Percentiles rank a stretch among this genome's conserved stretches.
phyloP scores from a whole-genome alignment of 305 asterid species.

The Fraxinus velutina region DNA sequence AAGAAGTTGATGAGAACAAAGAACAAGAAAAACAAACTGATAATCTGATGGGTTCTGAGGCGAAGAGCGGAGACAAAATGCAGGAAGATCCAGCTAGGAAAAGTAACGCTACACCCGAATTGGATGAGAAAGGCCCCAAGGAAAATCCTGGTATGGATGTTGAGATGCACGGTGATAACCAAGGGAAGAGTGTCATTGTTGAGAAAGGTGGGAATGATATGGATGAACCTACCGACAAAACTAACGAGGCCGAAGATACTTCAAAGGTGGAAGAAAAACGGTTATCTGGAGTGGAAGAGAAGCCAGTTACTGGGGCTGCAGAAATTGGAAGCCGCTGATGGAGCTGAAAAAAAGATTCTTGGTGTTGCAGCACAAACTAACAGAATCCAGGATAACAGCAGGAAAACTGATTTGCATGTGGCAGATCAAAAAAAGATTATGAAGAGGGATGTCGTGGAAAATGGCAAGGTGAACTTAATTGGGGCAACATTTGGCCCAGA shows the following conservation, averaged over 20 bases:
- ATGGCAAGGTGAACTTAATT: slow-evolving; percentile 41
- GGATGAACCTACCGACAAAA: slow-evolving; percentile 16
- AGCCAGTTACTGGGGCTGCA: slow-evolving; percentile 16
- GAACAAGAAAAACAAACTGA: slow-evolving; percentile 26
- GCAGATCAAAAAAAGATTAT: slow-evolving; percentile 38
- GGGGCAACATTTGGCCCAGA: slow-evolving; percentile 32
- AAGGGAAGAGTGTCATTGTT: slow-evolving; percentile 11
- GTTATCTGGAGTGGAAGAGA: slow-evolving; percentile 22
- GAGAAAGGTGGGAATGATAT: slow-evolving; percentile 3
- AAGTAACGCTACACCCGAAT: slow-evolving; percentile 15
- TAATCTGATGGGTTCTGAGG: slow-evolving; percentile 15
- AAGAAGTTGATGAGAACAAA: not conserved
- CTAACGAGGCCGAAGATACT: slow-evolving; percentile 26
- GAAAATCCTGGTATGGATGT: slow-evolving; percentile 17
- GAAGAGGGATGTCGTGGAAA: slow-evolving; percentile 36
- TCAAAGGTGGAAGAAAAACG: slow-evolving; percentile 22
- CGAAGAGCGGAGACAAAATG: slow-evolving; percentile 3
- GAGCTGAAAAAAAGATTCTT: slow-evolving; percentile 18
- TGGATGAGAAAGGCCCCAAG: slow-evolving; percentile 26
- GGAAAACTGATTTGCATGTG: slow-evolving; percentile 24
- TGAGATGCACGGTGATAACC: not conserved
- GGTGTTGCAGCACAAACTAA: slow-evolving; percentile 20
- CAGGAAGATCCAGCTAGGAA: slow-evolving; percentile 22
- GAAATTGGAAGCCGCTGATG: slow-evolving; percentile 16
- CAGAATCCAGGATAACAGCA: slow-evolving; percentile 14